These are phyloP conservation scores for Carex kokanica DNA, from an alignment of 176 grass and related monocot genomes.

Conservation along the genomic window DNA sequence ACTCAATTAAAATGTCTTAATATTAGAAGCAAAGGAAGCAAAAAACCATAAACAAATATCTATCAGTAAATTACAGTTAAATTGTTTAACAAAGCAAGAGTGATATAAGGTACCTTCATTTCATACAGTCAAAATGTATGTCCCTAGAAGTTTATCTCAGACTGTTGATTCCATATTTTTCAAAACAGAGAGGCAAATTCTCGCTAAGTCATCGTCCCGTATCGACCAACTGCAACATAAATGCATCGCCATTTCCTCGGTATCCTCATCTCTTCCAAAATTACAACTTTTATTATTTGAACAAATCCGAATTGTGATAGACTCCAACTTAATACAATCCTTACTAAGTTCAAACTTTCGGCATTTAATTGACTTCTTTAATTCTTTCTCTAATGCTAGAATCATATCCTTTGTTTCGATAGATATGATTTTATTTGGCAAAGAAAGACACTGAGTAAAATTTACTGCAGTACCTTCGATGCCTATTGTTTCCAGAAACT, in stretches of 20 bases:
- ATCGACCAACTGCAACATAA: slow-evolving; percentile 40
- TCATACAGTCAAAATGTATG: neutral
- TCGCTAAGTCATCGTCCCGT: slow-evolving; percentile 28
- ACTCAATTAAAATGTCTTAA: neutral
- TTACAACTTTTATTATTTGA: slow-evolving; percentile 22
- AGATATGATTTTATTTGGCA: slow-evolving; percentile 9
- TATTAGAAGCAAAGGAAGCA: neutral
- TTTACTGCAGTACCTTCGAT: slow-evolving; percentile 48
- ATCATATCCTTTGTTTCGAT: slow-evolving; percentile 25
- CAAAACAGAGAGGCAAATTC: slow-evolving; percentile 17
- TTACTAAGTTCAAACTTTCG: slow-evolving; percentile 10
- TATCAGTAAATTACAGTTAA: neutral
- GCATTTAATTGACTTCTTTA: slow-evolving; percentile 12
- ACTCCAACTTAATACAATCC: slow-evolving; percentile 27
- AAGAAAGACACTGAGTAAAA: slow-evolving; percentile 38
- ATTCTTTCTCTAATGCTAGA: slow-evolving; percentile 20
- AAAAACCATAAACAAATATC: neutral
- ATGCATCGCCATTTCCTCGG: slow-evolving; percentile 14
- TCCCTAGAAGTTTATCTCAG: neutral
- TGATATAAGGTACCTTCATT: neutral
- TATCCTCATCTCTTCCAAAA: slow-evolving; percentile 19
- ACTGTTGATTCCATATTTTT: neutral
- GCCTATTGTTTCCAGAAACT: slow-evolving; percentile 50
- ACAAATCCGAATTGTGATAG: slow-evolving; percentile 26
- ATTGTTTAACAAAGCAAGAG: neutral